Conservation (phyloP, 495 filamentous ascomycete genomes). For the Annulohypoxylon bovei region DNA sequence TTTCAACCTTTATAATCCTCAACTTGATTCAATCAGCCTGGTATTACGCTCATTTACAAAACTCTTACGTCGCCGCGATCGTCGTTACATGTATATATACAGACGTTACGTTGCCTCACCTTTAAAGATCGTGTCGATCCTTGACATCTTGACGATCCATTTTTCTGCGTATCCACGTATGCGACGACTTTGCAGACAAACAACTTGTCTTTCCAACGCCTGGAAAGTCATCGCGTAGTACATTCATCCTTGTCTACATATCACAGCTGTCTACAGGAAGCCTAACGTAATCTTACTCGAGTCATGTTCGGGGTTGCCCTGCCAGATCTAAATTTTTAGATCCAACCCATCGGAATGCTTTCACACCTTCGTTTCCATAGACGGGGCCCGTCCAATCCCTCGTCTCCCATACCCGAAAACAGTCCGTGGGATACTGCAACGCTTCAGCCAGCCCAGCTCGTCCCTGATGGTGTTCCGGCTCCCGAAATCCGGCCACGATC, state of each 20-base stretch:
- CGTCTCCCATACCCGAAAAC: constrained; percentile 58
- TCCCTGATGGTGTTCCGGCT: constrained; percentile 50
- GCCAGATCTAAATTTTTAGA: constrained; percentile 44
- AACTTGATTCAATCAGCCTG: constrained; percentile 10
- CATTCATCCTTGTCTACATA: constrained; percentile 25
- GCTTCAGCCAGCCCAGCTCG: constrained; percentile 50
- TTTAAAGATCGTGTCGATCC: constrained; percentile 29
- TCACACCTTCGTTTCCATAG: constrained; percentile 65
- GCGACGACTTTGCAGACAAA: constrained; percentile 26
- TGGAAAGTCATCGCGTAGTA: constrained; percentile 21
- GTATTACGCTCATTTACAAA: constrained; percentile 25
- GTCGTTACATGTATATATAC: constrained; percentile 29
- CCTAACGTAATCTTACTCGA: constrained; percentile 18
- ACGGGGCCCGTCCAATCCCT: constrained; percentile 62
- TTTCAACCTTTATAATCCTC: constrained; percentile 2
- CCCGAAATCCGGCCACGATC: constrained; percentile 54
- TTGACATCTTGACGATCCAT: constrained; percentile 38
- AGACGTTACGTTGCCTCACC: constrained; percentile 17
- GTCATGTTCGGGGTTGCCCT: constrained; percentile 38
- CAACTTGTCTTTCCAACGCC: constrained; percentile 11
- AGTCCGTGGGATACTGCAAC: constrained; percentile 50
- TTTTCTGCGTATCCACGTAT: constrained; percentile 28
- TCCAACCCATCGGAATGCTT: constrained; percentile 55
- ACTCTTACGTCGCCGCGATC: constrained; percentile 28
- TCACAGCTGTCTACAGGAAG: constrained; percentile 10